Percentiles rank a stretch among this genome's conserved stretches.
phyloP scores from a whole-genome alignment of 225 moss, liverwort and hornwort genomes.

The Physcomitrium patens region DNA sequence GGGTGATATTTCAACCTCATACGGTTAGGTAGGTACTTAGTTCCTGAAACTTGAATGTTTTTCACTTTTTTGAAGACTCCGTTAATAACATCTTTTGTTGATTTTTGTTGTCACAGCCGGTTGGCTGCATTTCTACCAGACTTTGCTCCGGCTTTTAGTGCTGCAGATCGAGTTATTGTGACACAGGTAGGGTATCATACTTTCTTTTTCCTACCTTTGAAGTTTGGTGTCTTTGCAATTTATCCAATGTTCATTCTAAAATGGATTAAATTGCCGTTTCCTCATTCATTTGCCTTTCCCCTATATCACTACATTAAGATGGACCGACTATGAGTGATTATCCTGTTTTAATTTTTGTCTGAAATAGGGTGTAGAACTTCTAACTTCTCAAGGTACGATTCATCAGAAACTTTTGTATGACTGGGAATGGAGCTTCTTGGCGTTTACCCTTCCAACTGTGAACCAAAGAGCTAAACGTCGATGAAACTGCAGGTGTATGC shows the following conservation, averaged over 20 bases:
- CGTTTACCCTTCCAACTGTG: not conserved
- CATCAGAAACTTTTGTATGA: conserved; percentile 11
- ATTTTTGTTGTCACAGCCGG: conserved; percentile 60
- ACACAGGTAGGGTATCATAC: conserved; percentile 68
- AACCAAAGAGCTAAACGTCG: conserved; percentile 19
- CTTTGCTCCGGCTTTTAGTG: conserved; percentile 96
- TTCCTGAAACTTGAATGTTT: not conserved
- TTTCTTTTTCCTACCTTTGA: not conserved
- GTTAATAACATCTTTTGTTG: conserved; percentile 14
- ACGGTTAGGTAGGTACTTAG: conserved; percentile 67
- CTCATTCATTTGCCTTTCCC: not conserved
- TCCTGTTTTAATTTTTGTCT: not conserved
- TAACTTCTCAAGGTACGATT: conserved; percentile 10
- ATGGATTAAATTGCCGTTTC: not conserved
- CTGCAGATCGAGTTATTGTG: conserved; percentile 95
- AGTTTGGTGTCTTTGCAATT: not conserved
- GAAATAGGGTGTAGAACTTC: not conserved
- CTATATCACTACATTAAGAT: conserved; percentile 2
- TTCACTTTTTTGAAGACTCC: conserved; percentile 2
- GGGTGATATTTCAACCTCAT: conserved; percentile 99
- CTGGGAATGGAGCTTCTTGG: not conserved
- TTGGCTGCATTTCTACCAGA: conserved; percentile 77
- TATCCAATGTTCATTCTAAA: not conserved
- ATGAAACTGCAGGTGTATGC: conserved; percentile 74
- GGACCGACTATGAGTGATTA: conserved; percentile 16